Conservation (phyloP, 495 filamentous ascomycete species). For the Hyaloscypha bicolor region DNA sequence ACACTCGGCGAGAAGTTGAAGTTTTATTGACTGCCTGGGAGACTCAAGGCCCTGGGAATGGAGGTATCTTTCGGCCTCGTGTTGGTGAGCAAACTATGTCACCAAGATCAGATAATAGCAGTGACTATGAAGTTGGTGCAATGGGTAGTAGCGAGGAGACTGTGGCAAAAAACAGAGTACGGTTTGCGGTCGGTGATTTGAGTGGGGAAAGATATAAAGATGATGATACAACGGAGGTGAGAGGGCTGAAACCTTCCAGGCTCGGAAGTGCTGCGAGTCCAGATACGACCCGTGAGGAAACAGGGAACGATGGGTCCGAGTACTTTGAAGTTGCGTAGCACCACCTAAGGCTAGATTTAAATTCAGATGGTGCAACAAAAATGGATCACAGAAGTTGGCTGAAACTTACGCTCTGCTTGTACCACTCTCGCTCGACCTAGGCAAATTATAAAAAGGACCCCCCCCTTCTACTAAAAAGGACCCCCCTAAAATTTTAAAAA, state of each 20-base stretch:
- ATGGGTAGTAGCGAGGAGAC: not conserved
- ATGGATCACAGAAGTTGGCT: not conserved
- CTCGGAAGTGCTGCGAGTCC: conserved; percentile 25
- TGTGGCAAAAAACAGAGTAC: conserved; percentile 11
- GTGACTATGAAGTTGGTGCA: conserved; percentile 18
- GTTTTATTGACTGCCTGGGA: conserved; percentile 68
- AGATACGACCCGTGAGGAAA: not conserved
- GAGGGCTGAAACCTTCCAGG: conserved; percentile 14
- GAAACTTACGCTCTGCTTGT: not conserved
- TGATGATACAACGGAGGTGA: conserved; percentile 19
- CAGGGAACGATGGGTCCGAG: conserved; percentile 5
- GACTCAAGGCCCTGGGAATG: conserved; percentile 28
- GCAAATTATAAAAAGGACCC: no score
- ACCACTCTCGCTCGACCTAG: no score
- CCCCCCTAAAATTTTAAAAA: no score
- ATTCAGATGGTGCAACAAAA: not conserved
- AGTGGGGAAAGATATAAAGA: conserved; percentile 23
- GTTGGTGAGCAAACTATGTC: conserved; percentile 7
- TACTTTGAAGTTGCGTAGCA: conserved; percentile 13
- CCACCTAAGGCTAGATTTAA: not conserved
- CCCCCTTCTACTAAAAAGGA: no score
- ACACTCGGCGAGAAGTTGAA: conserved; percentile 63
- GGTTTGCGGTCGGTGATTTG: conserved; percentile 26
- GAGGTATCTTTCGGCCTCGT: conserved; percentile 30
- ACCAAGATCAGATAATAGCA: conserved; percentile 25